phyloP scores from a whole-genome alignment of 1,284 basidiomycete species.

The Sparassis latifolia region DNA sequence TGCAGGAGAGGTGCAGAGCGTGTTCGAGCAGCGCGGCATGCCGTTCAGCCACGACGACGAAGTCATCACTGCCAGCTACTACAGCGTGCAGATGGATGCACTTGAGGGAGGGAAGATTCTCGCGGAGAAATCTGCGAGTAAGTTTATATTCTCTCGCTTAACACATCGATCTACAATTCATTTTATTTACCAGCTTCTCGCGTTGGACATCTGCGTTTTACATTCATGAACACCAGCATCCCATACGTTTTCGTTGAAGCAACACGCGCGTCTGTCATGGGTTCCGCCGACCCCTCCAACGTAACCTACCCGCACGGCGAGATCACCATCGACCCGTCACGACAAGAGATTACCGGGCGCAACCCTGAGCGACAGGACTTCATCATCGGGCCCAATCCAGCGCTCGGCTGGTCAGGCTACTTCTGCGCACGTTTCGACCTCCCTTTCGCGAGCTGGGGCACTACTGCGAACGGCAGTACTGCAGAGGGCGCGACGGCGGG shows the following conservation, averaged over 20 bases:
- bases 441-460: constrained; percentile 42
- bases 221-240: constrained; percentile 38
- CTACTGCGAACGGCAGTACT: constrained; percentile 42
- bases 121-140: constrained; percentile 69
- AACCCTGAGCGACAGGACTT: constrained; percentile 74
- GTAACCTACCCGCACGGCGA: constrained; percentile 56
- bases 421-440: constrained; percentile 70
- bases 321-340: constrained; percentile 40
- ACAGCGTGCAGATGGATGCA: constrained; percentile 54
- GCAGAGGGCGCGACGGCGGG: constrained; percentile 23
- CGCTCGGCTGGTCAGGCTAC: constrained; percentile 54
- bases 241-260: constrained; percentile 72
- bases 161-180: not conserved
- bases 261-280: constrained; percentile 55
- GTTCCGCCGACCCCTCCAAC: constrained; percentile 53
- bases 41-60: constrained; percentile 53
- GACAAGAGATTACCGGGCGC: constrained; percentile 58
- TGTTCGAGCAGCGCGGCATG: constrained; percentile 59
- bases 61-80: constrained; percentile 60
- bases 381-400: constrained; percentile 58
- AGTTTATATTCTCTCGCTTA: constrained; percentile 19
- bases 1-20: constrained; percentile 39
- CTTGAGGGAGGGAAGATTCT: constrained; percentile 41
- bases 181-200: constrained; percentile 50
- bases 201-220: constrained; percentile 74